Percentiles rank a stretch among this genome's conserved stretches.
These are phyloP conservation scores for Centella asiatica DNA, from an alignment of 129 eudicot species.

Conservation along the genomic window DNA sequence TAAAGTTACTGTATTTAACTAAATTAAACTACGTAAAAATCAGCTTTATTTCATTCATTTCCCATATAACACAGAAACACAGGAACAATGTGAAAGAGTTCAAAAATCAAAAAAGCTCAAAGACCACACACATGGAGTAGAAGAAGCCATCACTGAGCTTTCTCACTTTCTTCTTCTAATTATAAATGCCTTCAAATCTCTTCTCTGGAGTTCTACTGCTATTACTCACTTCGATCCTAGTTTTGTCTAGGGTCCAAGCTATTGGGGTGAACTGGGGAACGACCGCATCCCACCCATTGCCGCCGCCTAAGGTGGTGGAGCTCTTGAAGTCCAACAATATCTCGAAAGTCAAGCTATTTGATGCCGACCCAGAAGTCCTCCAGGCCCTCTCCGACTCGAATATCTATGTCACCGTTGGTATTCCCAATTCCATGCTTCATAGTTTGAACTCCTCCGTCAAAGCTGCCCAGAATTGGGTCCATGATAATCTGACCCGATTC, in stretches of 20 bases:
- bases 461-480: slow-evolving; percentile 84
- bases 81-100: no score
- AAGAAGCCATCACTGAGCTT: neutral
- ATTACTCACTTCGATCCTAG: slow-evolving; percentile 13
- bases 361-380: slow-evolving; percentile 59
- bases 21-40: no score
- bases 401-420: slow-evolving; percentile 60
- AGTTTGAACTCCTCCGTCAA: slow-evolving; percentile 56
- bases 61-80: no score
- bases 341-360: slow-evolving; percentile 66
- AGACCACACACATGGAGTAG: neutral
- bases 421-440: slow-evolving; percentile 72
- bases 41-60: no score
- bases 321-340: slow-evolving; percentile 67
- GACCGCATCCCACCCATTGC: slow-evolving; percentile 81
- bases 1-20: no score
- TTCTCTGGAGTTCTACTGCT: slow-evolving; percentile 11
- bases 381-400: slow-evolving; percentile 57
- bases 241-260: slow-evolving; percentile 21
- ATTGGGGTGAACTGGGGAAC: slow-evolving; percentile 95
- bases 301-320: slow-evolving; percentile 67
- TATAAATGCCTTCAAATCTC: slow-evolving; percentile 34
- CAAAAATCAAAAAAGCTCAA: neutral
- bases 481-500: slow-evolving; percentile 79
- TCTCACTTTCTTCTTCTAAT: neutral